Conservation (phyloP, 2,329 filamentous ascomycete species). For the Teratosphaeria epicoccoides region DNA sequence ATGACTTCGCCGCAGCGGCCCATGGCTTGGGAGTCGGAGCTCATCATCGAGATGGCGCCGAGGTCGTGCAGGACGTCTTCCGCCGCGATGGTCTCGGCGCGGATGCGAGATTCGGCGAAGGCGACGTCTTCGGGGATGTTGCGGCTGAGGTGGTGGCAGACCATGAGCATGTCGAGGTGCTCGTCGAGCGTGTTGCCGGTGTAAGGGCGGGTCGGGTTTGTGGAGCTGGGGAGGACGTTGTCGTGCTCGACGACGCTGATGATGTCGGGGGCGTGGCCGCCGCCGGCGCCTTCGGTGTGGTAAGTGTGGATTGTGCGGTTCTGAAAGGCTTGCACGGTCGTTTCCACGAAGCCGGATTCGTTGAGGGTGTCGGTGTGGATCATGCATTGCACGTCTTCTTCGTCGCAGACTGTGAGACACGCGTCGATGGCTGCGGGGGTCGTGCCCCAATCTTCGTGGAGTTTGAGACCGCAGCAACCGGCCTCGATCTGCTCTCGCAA, state of each 20-base stretch:
- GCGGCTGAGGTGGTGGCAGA: conserved; percentile 86
- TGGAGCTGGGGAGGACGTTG: conserved; percentile 82
- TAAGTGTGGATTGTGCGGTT: conserved; percentile 88
- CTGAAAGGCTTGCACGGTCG: conserved; percentile 77
- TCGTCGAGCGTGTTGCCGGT: conserved; percentile 90
- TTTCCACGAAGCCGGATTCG: conserved; percentile 93
- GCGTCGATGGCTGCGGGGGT: conserved; percentile 87
- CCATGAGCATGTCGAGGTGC: conserved; percentile 97
- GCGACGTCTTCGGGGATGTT: conserved; percentile 93
- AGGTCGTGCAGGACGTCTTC: conserved; percentile 93
- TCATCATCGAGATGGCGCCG: conserved; percentile 97
- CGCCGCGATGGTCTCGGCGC: conserved; percentile 89
- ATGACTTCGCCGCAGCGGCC: conserved; percentile 91
- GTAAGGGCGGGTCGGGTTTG: conserved; percentile 84
- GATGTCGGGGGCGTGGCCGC: conserved; percentile 91
- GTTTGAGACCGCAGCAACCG: conserved; percentile 79
- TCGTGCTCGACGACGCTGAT: conserved; percentile 82
- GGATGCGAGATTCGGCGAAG: conserved; percentile 88
- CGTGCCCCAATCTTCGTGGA: conserved; percentile 93
- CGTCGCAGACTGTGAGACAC: conserved; percentile 71
- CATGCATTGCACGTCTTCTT: conserved; percentile 82
- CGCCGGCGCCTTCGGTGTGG: conserved; percentile 90
- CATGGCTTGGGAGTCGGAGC: conserved; percentile 91
- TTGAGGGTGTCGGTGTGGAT: conserved; percentile 96
- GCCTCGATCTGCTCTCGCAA: conserved; percentile 72